Percentiles rank a stretch among this genome's conserved stretches.
Conservation (phyloP, 805 yeast genomes). For the Dipodascus geniculatus region DNA sequence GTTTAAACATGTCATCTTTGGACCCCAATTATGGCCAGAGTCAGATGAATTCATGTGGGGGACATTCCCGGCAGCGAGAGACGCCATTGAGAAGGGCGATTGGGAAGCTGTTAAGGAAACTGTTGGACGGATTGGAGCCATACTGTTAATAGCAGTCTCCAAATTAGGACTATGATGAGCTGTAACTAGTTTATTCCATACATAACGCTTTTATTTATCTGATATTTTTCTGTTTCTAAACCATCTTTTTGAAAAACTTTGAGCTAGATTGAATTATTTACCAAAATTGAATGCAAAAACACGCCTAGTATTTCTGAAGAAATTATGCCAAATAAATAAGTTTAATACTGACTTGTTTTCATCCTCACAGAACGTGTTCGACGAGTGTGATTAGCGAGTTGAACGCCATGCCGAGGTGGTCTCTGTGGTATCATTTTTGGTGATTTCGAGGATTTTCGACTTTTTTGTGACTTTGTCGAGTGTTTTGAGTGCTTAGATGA, state of each 20-base stretch:
- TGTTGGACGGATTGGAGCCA: neutral
- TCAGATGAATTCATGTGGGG: conserved; percentile 37
- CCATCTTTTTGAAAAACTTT: neutral
- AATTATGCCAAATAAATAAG: too few species aligned
- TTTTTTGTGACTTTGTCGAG: neutral
- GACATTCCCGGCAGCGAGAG: conserved; percentile 69
- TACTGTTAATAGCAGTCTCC: neutral
- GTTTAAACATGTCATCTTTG: conserved; percentile 56
- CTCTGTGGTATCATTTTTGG: too few species aligned
- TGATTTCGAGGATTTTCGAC: neutral
- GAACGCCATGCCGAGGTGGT: too few species aligned
- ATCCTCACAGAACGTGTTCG: neutral
- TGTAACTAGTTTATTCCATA: too few species aligned
- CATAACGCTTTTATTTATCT: neutral
- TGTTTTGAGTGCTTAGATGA: neutral
- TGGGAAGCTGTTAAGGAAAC: conserved; percentile 24
- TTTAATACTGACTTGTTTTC: neutral
- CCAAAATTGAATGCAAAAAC: too few species aligned
- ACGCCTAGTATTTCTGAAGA: too few species aligned
- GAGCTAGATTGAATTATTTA: too few species aligned
- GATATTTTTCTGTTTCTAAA: neutral
- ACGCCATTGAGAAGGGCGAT: conserved; percentile 40
- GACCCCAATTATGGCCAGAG: conserved; percentile 51
- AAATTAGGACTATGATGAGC: neutral
- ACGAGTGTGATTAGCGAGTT: too few species aligned